Evolutionary conservation across 257 asterid genomes (phyloP), one percentile per base, ranked within the genome.

Genomic region (Solanum appendiculatum): DNA sequence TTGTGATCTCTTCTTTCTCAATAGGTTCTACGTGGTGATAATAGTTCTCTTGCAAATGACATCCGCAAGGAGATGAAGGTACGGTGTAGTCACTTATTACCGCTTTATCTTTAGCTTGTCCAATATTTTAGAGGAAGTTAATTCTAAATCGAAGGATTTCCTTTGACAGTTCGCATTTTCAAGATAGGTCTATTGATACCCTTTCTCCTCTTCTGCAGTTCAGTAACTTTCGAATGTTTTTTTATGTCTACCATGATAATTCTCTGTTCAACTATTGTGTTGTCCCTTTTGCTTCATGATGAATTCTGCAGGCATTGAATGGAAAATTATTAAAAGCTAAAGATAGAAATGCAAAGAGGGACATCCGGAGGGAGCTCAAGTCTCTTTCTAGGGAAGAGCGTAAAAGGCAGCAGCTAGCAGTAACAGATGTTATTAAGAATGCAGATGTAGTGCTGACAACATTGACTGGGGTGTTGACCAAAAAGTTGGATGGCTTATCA

Each of bases 31-130:
- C 97, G 94, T 89, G 99, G 98, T 84, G 99, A 95, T 94, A 97
- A 97, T 89, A 95, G 98, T 90, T 91, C 94, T 86, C 98, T 95
- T 91, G 99, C 99, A 56, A 95, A 94, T 89, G 99, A 95, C 93
- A 97, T 97, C 90, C 98, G 98, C 91, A 95, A 94, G 91, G 99
- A 97, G 92, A 97, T 95, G 96, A 97, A 95, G 98, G 98, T 95
- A 89, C 33, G 25, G 51, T 75, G 51, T 29, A 75, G 75, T 68
- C 29, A 81, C 80, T 25, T 72, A 72, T 78, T 54, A 58, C 33
- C 86, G 31, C 33, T 85, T 69, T 29, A 54, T 51, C 64, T 78
- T 33, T 58, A 27, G 40, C 84, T 15, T 44, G 63, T 78, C 64
- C 84, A 78, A 44, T 2, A 46, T 46, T 77, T 29, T 18, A 81